phyloP scores from a whole-genome alignment of 345 rosid genomes.

The Microthlaspi erraticum region DNA sequence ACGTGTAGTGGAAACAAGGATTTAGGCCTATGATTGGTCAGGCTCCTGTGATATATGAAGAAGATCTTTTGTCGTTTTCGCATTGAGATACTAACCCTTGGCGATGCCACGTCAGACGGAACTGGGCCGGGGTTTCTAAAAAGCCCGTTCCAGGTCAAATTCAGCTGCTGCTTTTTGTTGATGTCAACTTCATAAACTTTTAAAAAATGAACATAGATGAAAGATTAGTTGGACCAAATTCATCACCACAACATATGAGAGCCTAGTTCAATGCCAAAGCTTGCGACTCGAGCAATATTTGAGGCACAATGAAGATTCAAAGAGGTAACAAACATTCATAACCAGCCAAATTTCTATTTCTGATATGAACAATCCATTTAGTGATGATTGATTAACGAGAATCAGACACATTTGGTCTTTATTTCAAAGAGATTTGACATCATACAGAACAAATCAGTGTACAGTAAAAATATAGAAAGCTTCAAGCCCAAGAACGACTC shows the following conservation, averaged over 20 bases:
- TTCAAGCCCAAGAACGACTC: conserved; percentile 27
- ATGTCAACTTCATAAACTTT: conserved; percentile 18
- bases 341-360: background rate
- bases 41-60: conserved; percentile 17
- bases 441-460: conserved; percentile 40
- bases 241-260: too few species aligned
- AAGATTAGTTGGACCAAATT: too few species aligned
- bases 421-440: conserved; percentile 25
- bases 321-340: background rate
- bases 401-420: conserved; percentile 30
- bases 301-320: conserved; percentile 8
- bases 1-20: background rate
- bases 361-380: background rate
- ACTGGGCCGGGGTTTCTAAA: conserved; percentile 24
- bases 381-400: background rate
- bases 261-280: background rate
- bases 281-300: background rate
- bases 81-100: conserved; percentile 8
- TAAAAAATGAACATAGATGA: background rate
- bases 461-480: conserved; percentile 18
- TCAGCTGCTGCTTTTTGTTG: conserved; percentile 8
- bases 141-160: conserved; percentile 11
- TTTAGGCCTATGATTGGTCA: conserved; percentile 23
- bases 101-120: conserved; percentile 31
- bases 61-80: conserved; percentile 22